phyloP scores from a whole-genome alignment of 2,329 filamentous ascomycete species.

The Cytospora piceicola region DNA sequence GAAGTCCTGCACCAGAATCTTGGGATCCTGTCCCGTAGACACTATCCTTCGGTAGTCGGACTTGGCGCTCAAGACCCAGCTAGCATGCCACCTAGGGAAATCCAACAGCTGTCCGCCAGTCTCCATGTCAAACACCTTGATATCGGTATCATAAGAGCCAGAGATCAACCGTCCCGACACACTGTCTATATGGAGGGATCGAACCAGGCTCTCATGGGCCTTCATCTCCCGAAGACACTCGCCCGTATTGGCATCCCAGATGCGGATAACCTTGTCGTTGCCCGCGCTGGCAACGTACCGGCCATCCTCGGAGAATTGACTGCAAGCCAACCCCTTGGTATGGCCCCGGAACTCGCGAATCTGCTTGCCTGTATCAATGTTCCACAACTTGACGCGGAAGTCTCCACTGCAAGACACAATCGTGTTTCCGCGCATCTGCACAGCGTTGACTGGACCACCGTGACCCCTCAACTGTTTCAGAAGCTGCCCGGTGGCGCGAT shows the following conservation, averaged over 20 bases:
- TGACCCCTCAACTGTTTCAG: constrained; percentile 84
- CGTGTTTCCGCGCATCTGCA: constrained; percentile 90
- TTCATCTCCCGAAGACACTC: constrained; percentile 78
- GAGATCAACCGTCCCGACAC: constrained; percentile 85
- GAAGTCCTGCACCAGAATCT: constrained; percentile 94
- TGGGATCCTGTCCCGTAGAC: constrained; percentile 90
- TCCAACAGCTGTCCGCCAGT: constrained; percentile 78
- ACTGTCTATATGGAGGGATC: constrained; percentile 88
- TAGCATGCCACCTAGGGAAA: constrained; percentile 93
- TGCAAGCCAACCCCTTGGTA: constrained; percentile 91
- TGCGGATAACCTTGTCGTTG: constrained; percentile 93
- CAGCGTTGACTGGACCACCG: constrained; percentile 90
- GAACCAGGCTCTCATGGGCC: constrained; percentile 84
- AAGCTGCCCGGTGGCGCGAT: constrained; percentile 75
- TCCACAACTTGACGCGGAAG: constrained; percentile 93
- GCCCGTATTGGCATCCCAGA: constrained; percentile 92
- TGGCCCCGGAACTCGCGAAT: constrained; percentile 90
- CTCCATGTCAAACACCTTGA: constrained; percentile 90
- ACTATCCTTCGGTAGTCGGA: constrained; percentile 94
- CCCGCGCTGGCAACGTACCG: constrained; percentile 90
- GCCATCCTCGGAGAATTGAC: constrained; percentile 95
- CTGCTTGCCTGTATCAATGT: constrained; percentile 83
- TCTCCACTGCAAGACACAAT: constrained; percentile 94
- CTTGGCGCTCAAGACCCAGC: constrained; percentile 96
- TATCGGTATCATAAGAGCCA: constrained; percentile 92